Evolutionary conservation across 257 asterid species (phyloP).

Genomic region (Linderniella brevidens): DNA sequence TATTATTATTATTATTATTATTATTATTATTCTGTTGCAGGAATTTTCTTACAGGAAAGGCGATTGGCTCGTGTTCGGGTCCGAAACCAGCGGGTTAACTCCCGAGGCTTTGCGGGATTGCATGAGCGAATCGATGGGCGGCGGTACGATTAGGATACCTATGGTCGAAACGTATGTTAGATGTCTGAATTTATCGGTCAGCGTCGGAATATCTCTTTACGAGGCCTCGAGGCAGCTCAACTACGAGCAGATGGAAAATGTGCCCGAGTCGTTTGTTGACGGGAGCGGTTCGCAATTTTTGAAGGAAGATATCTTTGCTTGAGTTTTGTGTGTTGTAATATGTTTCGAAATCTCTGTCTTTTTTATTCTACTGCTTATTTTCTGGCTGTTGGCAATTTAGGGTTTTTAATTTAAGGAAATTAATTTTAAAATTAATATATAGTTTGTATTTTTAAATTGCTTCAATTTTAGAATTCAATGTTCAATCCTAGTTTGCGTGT

Average conservation of each 20-base stretch:
- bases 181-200: slow-evolving; percentile 82
- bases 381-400: no score
- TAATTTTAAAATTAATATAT: no score
- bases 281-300: slow-evolving; percentile 24
- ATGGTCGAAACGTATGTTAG: slow-evolving; percentile 92
- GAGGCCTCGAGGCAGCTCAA: slow-evolving; percentile 88
- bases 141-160: slow-evolving; percentile 71
- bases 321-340: neutral
- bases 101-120: slow-evolving; percentile 76
- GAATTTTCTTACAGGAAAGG: slow-evolving; percentile 70
- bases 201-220: slow-evolving; percentile 79
- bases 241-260: slow-evolving; percentile 54
- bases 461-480: no score
- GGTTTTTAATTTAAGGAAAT: no score
- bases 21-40: slow-evolving; percentile 21
- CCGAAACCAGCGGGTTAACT: slow-evolving; percentile 77
- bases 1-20: neutral
- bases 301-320: slow-evolving; percentile 76
- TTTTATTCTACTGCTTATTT: no score
- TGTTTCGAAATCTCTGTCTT: no score
- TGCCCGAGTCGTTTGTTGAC: slow-evolving; percentile 26
- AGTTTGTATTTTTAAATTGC: no score
- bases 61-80: slow-evolving; percentile 94
- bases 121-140: slow-evolving; percentile 39
- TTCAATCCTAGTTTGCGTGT: no score